Evolutionary conservation across 2,329 filamentous ascomycete species (phyloP), one percentile per base, ranked within the genome.

Genomic region (Zasmidium cellare): DNA sequence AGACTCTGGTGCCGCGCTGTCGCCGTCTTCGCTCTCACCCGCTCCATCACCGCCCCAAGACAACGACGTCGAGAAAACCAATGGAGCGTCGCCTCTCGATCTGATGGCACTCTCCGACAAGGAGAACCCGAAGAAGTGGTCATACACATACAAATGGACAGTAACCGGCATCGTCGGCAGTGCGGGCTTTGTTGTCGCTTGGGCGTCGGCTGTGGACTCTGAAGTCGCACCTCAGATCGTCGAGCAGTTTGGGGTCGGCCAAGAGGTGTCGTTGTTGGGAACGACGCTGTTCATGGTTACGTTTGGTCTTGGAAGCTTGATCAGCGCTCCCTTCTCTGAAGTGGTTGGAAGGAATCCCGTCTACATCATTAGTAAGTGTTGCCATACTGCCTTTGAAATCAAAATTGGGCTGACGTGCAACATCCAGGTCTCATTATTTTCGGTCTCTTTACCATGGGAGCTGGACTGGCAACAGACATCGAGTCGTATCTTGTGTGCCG

Each of bases 221-320:
- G 54, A 55, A 25, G 57, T 51, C n/a, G 19, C 46, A 18, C 45
- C 51, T 2, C 48, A 55, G 45, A 48, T 51, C 19, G 52, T 46
- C 23, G 31, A 53, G 23, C 46, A 57, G 9, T 57, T 62, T 50
- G 54, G 51, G 18, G 54, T 60, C 31, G 48, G 54, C 18, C 23
- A 59, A 45, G 58, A 55, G 25, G 54, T 53, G 0, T 57, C 58
- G 6, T n/a, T 50, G 2, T 18, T 57, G 44, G 45, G 23, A 14
- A 66, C 76, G 53, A 76, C 74, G 60, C 65, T 80, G 62, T 77
- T 78, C 56, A 65, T 81, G 14, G 71, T 80, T 25, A 79, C 77
- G 0, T 69, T 75, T 47, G 74, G 69, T 2, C 12, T 69, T 18
- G 75, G 75, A 11, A 68, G 72, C 6, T 63, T 76, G 1, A 66